Evolutionary conservation across 2,329 filamentous ascomycete species (phyloP), one percentile per base, ranked within the genome.

Genomic region (Aspergillus texensis): DNA sequence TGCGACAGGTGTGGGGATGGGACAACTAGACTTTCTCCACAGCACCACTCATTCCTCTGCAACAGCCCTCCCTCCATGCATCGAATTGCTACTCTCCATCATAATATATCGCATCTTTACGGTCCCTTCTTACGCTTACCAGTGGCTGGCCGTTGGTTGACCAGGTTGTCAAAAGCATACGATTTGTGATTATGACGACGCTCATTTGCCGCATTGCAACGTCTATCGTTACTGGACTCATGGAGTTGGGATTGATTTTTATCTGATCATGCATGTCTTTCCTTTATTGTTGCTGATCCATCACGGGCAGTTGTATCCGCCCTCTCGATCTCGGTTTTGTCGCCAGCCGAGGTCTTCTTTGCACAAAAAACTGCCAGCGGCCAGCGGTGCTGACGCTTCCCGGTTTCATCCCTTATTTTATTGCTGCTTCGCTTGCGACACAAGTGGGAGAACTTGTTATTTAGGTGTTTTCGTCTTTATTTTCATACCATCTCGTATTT

Each of bases 1-100:
- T 99, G 63, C 89, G 90, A 65, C 93, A 95, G 72, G 95, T 99
- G 50, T 99, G 95, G 95, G 95, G 94, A 63, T 99, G 95, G 95
- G 89, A 95, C 68, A 89, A 93, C 67, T 89, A 73, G 67, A 71
- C 24, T 45, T 58, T 46, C 39, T 56, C 60, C 16, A 21, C 55
- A 61, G 48, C 57, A 43, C 43, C 58, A 21, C 61, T 55, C 41
- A 39, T 63, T 62, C 64, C 53, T 55, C 43, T 43, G 48, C 53
- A 43, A 26, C 41, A 54, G 21, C 54, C 41, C 54, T 48, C 39
- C 58, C 54, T 48, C 43, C 58, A 59, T 62, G 52, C 62, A 56
- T 62, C 36, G 59, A 57, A 46, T 48, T 60, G 55, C 46, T 46
- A 41, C 39, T 46, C 46, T 39, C 46, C 58, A 54, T 62, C 45